A percentile compares a stretch with the other conserved stretches of the same genome.
Evolutionary conservation across 345 rosid species (phyloP).

Genomic region (Pistacia integerrima): DNA sequence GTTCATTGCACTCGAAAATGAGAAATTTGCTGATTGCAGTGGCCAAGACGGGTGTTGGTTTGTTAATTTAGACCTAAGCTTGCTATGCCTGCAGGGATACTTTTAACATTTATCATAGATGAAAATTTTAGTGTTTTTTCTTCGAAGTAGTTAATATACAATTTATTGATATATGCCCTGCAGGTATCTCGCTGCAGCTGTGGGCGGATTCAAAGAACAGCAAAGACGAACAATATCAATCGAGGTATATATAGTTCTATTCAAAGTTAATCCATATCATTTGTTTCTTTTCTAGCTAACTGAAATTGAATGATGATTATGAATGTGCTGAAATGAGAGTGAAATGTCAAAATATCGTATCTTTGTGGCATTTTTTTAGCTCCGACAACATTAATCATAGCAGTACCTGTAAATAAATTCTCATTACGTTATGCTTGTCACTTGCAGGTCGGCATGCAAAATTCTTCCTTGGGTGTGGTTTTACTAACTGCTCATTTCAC

Average conservation of each 20-base stretch:
- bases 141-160: too few species aligned
- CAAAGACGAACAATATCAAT: conserved; percentile 64
- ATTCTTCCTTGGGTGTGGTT: conserved; percentile 67
- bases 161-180: background rate
- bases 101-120: too few species aligned
- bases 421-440: background rate
- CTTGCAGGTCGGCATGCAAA: conserved; percentile 75
- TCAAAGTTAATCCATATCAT: background rate
- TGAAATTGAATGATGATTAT: background rate
- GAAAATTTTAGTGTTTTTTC: too few species aligned
- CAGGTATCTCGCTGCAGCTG: conserved; percentile 57
- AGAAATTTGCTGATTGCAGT: too few species aligned
- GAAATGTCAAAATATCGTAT: background rate
- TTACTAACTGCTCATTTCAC: conserved; percentile 65
- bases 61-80: too few species aligned
- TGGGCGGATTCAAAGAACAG: conserved; percentile 49
- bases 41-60: too few species aligned
- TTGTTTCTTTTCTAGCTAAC: background rate
- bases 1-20: too few species aligned
- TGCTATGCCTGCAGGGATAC: too few species aligned
- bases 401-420: background rate
- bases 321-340: background rate
- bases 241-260: conserved; percentile 40
- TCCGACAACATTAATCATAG: background rate
- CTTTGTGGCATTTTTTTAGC: background rate